Percentiles rank a stretch among this genome's conserved stretches.
Evolutionary conservation across 768 basidiomycete species (phyloP).

Genomic region (Tylopilus balloui): DNA sequence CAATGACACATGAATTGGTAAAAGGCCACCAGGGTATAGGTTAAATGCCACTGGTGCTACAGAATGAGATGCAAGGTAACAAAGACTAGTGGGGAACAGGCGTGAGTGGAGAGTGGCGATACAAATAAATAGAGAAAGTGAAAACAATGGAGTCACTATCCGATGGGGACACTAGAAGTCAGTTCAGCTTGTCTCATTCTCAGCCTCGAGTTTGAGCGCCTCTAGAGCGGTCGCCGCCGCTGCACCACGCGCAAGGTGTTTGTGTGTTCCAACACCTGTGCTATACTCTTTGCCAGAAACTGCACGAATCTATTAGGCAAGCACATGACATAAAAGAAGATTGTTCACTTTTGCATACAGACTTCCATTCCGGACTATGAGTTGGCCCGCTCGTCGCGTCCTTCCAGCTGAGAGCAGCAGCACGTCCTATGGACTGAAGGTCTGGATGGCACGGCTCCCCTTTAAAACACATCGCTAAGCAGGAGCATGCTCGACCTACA

Average conservation of each 20-base stretch:
- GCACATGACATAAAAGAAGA: conserved; percentile 5
- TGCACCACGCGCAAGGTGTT: conserved; percentile 47
- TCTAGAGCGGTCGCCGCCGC: conserved; percentile 35
- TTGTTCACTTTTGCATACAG: conserved; percentile 52
- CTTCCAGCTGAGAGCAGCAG: conserved; percentile 50
- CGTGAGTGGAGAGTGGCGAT: background rate
- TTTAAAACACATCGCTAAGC: background rate
- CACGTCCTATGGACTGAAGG: conserved; percentile 44
- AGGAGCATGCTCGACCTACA: conserved; percentile 26
- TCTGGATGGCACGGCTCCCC: conserved; percentile 36
- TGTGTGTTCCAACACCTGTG: conserved; percentile 46
- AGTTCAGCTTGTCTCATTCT: conserved; percentile 10
- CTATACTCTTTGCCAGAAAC: conserved; percentile 50
- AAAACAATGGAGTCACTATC: background rate
- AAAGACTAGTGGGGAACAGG: background rate
- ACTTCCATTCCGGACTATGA: conserved; percentile 51
- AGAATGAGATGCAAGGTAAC: conserved; percentile 1
- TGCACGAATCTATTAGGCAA: conserved; percentile 25
- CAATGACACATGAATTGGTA: conserved; percentile 9
- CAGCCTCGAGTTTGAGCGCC: conserved; percentile 30
- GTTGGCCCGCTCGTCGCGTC: conserved; percentile 42
- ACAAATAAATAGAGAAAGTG: conserved; percentile 6
- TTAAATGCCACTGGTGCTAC: conserved; percentile 7
- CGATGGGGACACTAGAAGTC: background rate
- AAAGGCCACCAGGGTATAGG: conserved; percentile 5